Conservation (phyloP, 1,284 basidiomycete species). For the Moniliophthora roreri region DNA sequence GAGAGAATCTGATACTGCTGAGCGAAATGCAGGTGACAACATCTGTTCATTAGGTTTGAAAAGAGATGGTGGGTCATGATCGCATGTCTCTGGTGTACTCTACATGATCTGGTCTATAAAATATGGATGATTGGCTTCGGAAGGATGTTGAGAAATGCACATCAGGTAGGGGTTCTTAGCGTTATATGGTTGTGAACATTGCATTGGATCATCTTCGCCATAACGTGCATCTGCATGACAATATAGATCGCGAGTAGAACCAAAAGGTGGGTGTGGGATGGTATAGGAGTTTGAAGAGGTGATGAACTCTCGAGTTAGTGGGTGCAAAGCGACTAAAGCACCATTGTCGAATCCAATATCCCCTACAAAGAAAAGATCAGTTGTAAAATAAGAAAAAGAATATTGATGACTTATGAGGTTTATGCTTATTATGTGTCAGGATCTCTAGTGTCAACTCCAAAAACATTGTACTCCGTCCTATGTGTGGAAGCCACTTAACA, state of each 20-base stretch:
- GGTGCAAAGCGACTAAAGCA: too few species aligned
- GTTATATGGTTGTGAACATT: conserved; percentile 8
- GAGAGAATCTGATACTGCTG: not conserved
- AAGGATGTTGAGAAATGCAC: not conserved
- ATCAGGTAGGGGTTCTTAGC: not conserved
- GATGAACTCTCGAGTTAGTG: conserved; percentile 4
- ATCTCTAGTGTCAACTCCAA: too few species aligned
- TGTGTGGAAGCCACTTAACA: too few species aligned
- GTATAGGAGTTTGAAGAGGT: conserved; percentile 2
- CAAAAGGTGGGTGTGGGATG: conserved; percentile 3
- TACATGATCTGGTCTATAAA: not conserved
- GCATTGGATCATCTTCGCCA: conserved; percentile 1
- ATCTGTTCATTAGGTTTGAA: not conserved
- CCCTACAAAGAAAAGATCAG: too few species aligned
- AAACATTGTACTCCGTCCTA: too few species aligned
- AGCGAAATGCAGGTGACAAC: too few species aligned
- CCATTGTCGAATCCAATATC: too few species aligned
- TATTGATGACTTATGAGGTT: too few species aligned
- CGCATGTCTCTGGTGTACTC: not conserved
- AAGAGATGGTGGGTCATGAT: not conserved
- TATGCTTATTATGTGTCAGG: too few species aligned
- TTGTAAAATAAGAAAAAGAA: too few species aligned
- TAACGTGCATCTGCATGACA: conserved; percentile 5
- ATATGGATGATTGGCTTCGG: not conserved
- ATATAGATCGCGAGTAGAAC: conserved; percentile 7